A percentile compares a stretch with the other conserved stretches of the same genome.
phyloP scores from a whole-genome alignment of 2,329 filamentous ascomycete genomes.

The Paracoccidioides brasiliensis region DNA sequence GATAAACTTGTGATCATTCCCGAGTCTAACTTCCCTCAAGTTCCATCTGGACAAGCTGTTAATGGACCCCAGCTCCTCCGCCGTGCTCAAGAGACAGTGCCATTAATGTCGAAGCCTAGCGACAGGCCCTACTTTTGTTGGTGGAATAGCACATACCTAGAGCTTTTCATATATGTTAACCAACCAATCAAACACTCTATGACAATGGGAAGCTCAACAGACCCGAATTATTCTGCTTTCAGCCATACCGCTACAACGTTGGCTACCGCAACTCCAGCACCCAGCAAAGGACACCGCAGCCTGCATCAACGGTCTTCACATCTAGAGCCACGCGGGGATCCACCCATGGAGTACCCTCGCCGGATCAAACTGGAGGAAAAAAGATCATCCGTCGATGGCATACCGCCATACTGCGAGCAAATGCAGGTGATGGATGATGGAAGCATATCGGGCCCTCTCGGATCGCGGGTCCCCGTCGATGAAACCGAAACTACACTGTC shows the following conservation, averaged over 20 bases:
- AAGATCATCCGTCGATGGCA: constrained; percentile 32
- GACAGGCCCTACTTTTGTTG: constrained; percentile 57
- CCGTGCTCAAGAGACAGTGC: constrained; percentile 14
- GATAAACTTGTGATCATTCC: constrained; percentile 50
- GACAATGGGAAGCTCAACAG: background rate
- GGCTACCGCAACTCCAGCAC: constrained; percentile 10
- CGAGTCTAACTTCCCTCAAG: constrained; percentile 22
- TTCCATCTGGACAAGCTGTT: constrained; percentile 6
- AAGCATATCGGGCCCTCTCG: constrained; percentile 15
- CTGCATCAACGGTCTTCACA: constrained; percentile 13
- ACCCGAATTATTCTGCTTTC: constrained; percentile 6
- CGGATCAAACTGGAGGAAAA: constrained; percentile 55
- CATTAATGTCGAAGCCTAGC: constrained; percentile 36
- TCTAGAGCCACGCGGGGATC: background rate
- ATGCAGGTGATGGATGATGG: constrained; percentile 47
- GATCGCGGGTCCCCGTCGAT: background rate
- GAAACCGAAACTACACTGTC: constrained; percentile 12
- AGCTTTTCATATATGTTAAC: constrained; percentile 53
- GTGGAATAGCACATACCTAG: constrained; percentile 55
- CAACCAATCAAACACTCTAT: background rate
- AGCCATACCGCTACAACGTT: constrained; percentile 11
- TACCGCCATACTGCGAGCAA: constrained; percentile 49
- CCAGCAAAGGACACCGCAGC: constrained; percentile 10
- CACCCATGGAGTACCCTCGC: constrained; percentile 35
- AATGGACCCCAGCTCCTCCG: constrained; percentile 12